Conservation (phyloP, 352 stramenopile genomes). For the Phytophthora europaea region DNA sequence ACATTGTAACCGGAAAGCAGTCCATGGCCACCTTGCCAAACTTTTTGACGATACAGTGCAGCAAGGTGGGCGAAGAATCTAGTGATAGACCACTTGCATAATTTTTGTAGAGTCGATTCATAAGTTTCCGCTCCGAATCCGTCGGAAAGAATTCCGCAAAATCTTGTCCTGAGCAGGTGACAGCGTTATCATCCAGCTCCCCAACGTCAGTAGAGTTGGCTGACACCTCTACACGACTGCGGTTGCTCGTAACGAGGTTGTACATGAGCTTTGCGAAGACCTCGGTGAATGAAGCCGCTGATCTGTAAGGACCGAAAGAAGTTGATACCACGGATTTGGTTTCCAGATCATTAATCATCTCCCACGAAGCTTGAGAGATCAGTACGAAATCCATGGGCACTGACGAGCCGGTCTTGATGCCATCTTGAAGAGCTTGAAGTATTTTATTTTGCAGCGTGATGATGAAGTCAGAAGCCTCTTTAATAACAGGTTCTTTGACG, state of each 20-base stretch:
- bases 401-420: conserved; percentile 17
- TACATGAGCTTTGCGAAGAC: conserved; percentile 53
- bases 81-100: conserved; percentile 55
- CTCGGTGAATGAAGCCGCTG: conserved; percentile 17
- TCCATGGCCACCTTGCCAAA: conserved; percentile 60
- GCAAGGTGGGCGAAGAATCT: conserved; percentile 47
- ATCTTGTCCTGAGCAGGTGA: conserved; percentile 1
- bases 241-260: conserved; percentile 42
- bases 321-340: background rate
- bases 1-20: conserved; percentile 59
- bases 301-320: conserved; percentile 3
- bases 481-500: background rate
- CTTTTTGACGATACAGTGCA: conserved; percentile 65
- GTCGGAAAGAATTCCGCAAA: conserved; percentile 33
- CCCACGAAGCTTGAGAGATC: conserved; percentile 68
- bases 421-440: conserved; percentile 44
- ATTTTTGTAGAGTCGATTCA: conserved; percentile 77
- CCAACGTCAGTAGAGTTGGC: background rate
- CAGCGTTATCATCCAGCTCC: background rate
- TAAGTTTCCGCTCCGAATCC: conserved; percentile 58
- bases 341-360: conserved; percentile 63
- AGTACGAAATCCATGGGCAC: conserved; percentile 53
- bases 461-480: conserved; percentile 18
- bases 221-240: conserved; percentile 40
- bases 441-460: conserved; percentile 50